A percentile compares a stretch with the other conserved stretches of the same genome.
phyloP scores from a whole-genome alignment of 352 stramenopile species.

The Pythium aquatile region DNA sequence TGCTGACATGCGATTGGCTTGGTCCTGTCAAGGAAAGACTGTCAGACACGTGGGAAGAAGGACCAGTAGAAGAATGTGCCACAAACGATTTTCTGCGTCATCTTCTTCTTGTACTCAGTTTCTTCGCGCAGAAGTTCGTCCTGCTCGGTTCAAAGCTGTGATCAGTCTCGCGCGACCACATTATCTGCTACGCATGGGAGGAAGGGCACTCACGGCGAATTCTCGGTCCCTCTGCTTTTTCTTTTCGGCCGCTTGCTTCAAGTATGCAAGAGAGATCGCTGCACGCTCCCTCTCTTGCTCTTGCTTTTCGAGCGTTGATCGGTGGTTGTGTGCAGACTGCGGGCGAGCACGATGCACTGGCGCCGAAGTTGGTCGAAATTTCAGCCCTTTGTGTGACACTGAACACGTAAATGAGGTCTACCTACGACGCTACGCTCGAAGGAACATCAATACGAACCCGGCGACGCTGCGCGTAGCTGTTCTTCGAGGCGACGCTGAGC shows the following conservation, averaged over 20 bases:
- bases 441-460: slow-evolving; percentile 1
- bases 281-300: slow-evolving; percentile 26
- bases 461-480: neutral
- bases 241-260: slow-evolving; percentile 56
- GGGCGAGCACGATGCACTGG: slow-evolving; percentile 38
- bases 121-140: slow-evolving; percentile 60
- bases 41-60: neutral
- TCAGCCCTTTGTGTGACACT: slow-evolving; percentile 1
- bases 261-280: slow-evolving; percentile 55
- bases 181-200: too few relatives aligned
- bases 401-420: neutral
- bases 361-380: slow-evolving; percentile 50
- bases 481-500: slow-evolving; percentile 14
- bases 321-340: slow-evolving; percentile 8
- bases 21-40: slow-evolving; percentile 33
- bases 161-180: neutral
- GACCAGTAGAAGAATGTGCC: neutral
- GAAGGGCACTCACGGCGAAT: slow-evolving; percentile 46
- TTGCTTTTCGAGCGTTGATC: slow-evolving; percentile 4
- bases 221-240: slow-evolving; percentile 64
- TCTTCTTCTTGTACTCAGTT: slow-evolving; percentile 68
- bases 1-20: slow-evolving; percentile 77
- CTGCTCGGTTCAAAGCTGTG: slow-evolving; percentile 18
- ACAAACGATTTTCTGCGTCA: slow-evolving; percentile 63
- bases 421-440: neutral